Evolutionary conservation across 1,284 basidiomycete genomes (phyloP), one percentile per base, ranked within the genome.

Genomic region (Austroboletus olivaceoglutinosus): DNA sequence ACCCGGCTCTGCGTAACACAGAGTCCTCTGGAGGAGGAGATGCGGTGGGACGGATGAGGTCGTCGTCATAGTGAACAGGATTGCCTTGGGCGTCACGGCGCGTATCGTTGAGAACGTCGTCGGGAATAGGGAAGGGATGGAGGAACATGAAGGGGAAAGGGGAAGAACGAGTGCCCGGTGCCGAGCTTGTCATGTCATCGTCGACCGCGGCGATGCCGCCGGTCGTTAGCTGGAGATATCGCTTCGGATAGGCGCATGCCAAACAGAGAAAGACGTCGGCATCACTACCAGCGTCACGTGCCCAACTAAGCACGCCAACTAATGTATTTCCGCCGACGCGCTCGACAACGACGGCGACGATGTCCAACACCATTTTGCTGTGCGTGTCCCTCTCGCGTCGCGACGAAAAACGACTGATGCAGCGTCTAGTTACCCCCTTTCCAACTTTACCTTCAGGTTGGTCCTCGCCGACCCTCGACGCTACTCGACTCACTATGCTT

Each of bases 381-480:
- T 85, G 67, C 56, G 85, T 76, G 5, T 11, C 8, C 3, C 40
- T n/a, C 42, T 33, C n/a, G 38, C 15, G 25, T 38, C 15, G 15
- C 31, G 2, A 18, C 13, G 9, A 22, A 27, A 15, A 3, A 10
- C 1, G 1, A 15, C 53, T 64, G 30, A 60, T 38, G 16, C 41
- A 5, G 3, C 33, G 10, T 29, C 4, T 38, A 89, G 86, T 12
- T 90, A 91, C 57, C 89, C 89, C 0, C 76, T 92, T n/a, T 91
- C 89, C 33, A 91, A 92, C 64, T 92, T 91, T 64, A 92, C 90
- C 12, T 92, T 92, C 72, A 91, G 90, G 81, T 81, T 27, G 11
- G 69, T 37, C 16, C 7, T 22, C 8, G 19, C 8, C 33, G 15
- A 11, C 23, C 21, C n/a, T 29, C 16, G 29, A 47, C 33, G 22